These are phyloP conservation scores for Solanum tarijense DNA, from an alignment of 257 asterid genomes.

Conservation along the genomic window DNA sequence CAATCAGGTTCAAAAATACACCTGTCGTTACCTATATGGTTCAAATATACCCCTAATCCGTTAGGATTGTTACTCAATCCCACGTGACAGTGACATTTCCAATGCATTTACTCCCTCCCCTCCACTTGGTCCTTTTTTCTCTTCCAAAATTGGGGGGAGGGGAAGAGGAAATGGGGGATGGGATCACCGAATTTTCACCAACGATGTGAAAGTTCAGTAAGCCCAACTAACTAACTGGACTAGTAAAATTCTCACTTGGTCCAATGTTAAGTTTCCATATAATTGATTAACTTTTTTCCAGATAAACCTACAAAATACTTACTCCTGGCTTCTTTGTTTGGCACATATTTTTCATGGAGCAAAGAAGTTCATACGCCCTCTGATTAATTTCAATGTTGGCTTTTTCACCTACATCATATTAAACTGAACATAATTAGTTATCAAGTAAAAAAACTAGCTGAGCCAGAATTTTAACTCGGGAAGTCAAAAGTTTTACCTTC, in stretches of 20 bases:
- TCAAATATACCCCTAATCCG: background rate
- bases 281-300: background rate
- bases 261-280: background rate
- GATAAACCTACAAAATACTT: background rate
- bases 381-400: constrained; percentile 18
- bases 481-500: constrained; percentile 23
- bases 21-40: background rate
- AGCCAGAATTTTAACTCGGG: background rate
- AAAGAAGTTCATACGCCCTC: constrained; percentile 29
- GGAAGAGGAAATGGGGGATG: background rate
- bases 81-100: background rate
- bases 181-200: background rate
- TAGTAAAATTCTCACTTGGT: background rate
- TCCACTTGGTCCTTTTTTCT: background rate
- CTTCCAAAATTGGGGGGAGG: background rate
- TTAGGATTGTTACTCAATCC: background rate
- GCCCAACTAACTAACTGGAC: background rate
- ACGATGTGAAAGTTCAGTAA: background rate
- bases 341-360: constrained; percentile 31
- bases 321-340: constrained; percentile 54
- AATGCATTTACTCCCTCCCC: background rate
- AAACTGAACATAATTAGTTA: background rate
- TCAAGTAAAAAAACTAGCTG: background rate
- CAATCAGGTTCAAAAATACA: background rate
- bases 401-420: constrained; percentile 36